These are phyloP conservation scores for Talaromyces sp. DNA, from an alignment of 2,329 filamentous ascomycete species.

Conservation along the genomic window DNA sequence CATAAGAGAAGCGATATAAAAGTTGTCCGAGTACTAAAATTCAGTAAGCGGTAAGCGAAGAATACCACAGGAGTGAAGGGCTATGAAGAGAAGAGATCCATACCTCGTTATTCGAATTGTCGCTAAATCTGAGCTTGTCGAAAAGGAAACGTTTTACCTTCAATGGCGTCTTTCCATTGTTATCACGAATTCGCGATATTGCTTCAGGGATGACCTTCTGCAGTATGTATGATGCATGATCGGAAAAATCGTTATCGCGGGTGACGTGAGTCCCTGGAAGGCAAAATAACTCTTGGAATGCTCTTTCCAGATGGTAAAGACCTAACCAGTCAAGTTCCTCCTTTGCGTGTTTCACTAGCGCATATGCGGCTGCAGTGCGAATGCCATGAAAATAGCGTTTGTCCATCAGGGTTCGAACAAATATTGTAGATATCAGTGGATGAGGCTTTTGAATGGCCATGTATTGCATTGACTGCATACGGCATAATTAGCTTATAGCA, in stretches of 20 bases:
- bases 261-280: slow-evolving; percentile 72
- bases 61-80: background rate
- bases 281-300: slow-evolving; percentile 86
- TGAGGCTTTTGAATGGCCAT: slow-evolving; percentile 64
- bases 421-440: slow-evolving; percentile 79
- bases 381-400: slow-evolving; percentile 90
- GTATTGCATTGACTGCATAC: slow-evolving; percentile 63
- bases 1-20: slow-evolving; percentile 81
- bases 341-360: slow-evolving; percentile 70
- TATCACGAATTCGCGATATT: slow-evolving; percentile 71
- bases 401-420: slow-evolving; percentile 86
- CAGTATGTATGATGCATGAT: slow-evolving; percentile 78
- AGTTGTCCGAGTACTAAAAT: slow-evolving; percentile 70
- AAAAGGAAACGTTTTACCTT: slow-evolving; percentile 77
- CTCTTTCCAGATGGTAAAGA: slow-evolving; percentile 74
- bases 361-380: slow-evolving; percentile 74
- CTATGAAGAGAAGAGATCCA: slow-evolving; percentile 11
- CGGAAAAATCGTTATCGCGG: slow-evolving; percentile 82
- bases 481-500: slow-evolving; percentile 16
- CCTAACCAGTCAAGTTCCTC: slow-evolving; percentile 70
- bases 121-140: slow-evolving; percentile 86
- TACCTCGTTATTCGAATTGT: slow-evolving; percentile 77
- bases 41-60: background rate
- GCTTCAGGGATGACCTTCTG: slow-evolving; percentile 78
- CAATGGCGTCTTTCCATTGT: slow-evolving; percentile 69